A percentile compares a stretch with the other conserved stretches of the same genome.
Conservation (phyloP, 805 yeast species). For the Candida insectorum region DNA sequence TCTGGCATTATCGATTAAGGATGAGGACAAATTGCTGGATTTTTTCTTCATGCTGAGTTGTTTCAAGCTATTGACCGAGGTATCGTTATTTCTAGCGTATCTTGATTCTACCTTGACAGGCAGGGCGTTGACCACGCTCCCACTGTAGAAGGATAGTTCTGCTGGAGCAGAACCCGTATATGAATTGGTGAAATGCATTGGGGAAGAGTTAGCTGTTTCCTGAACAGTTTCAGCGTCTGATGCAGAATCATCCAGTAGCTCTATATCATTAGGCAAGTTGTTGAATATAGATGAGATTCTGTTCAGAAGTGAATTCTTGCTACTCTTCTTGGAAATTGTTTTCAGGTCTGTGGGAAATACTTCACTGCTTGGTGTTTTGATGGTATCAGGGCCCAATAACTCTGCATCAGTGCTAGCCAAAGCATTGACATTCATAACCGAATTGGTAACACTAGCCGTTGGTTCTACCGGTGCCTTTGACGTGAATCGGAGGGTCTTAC, state of each 20-base stretch:
- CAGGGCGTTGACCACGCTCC: constrained; percentile 23
- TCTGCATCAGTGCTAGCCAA: constrained; percentile 19
- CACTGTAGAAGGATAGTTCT: constrained; percentile 22
- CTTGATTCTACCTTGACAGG: constrained; percentile 16
- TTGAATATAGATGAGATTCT: constrained; percentile 39
- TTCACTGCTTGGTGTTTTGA: no score
- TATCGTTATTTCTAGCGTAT: not conserved
- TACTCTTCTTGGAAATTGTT: constrained; percentile 2
- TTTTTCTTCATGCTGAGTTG: constrained; percentile 21
- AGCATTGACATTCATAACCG: constrained; percentile 31
- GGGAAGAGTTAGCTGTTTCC: constrained; percentile 6
- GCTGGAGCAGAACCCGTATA: constrained; percentile 9
- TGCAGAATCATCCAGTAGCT: constrained; percentile 44
- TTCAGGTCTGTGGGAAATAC: not conserved
- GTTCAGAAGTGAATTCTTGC: constrained; percentile 21
- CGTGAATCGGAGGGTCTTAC: constrained; percentile 29
- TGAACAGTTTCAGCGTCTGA: constrained; percentile 36
- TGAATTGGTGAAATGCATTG: not conserved
- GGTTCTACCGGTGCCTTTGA: constrained; percentile 20
- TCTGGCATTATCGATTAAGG: constrained; percentile 37
- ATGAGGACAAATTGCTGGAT: constrained; percentile 29
- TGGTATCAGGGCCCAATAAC: not conserved
- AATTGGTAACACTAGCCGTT: constrained; percentile 28
- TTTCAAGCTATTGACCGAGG: constrained; percentile 20
- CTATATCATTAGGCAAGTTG: constrained; percentile 46